Base-by-base conservation (phyloP, 2,329 filamentous ascomycete species). In the Chrysoporthe puriensis region DNA sequence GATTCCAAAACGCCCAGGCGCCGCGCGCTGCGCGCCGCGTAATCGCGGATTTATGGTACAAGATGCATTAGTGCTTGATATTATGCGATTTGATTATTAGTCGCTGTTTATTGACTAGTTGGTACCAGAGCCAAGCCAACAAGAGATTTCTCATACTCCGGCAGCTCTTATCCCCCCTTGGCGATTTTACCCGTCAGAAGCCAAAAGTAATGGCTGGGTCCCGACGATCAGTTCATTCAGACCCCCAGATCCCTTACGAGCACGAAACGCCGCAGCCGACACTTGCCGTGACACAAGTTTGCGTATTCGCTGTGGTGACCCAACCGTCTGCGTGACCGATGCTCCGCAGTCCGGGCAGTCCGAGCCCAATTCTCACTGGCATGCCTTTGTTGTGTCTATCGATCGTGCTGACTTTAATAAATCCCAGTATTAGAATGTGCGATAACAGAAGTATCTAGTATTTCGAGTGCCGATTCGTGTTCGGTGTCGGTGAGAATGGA, bases 401-500 rank as follows among this genome's bases (percentile, higher is more conserved):
- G 36, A 40, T 18, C 42, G 40, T 43, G 36, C 36, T 43, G 36
- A 11, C 57, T 44, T 2, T 14, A 32, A 44, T 14, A 32, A 44
- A 60, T 43, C 6, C 36, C n/a, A 60, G 40, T 60, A 60, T 44
- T 60, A 60, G 44, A 60, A 60, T 43, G 57, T 44, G 57, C 21
- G 21, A 43, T 18, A 60, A 43, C 44, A 36, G 21, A 34, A 63
- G n/a, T 43, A 46, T 34, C 63, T 76, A 84, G 73, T 85, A 85
- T 72, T 83, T 83, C 65, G 83, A 85, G 74, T 81, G 82, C 42
- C 83, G 78, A 18, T 48, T 42, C 59, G 66, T 54, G 66, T 76
- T 73, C 44, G 76, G 74, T 60, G 77, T 78, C 21, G 79, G 83
- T 43, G 84, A 84, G 74, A 83, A 85, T 5, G 83, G 79, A 72